These are phyloP conservation scores for Phytophthora idaei DNA, from an alignment of 352 stramenopile genomes.

Conservation along the genomic window DNA sequence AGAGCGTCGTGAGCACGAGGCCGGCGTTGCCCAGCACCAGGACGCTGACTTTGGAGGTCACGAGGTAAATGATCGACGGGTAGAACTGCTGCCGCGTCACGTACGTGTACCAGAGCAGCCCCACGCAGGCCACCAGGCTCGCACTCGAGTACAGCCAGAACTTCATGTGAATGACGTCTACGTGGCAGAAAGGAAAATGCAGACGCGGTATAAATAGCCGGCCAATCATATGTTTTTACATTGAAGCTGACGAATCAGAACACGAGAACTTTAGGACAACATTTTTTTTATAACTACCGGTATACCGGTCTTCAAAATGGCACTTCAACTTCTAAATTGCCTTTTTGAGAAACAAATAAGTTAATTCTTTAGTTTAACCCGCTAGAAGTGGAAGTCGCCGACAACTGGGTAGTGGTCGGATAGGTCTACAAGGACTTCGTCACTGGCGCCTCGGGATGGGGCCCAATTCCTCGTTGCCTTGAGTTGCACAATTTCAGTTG, in stretches of 20 bases:
- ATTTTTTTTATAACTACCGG: neutral
- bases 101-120: conserved; percentile 93
- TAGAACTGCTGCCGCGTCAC: conserved; percentile 97
- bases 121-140: conserved; percentile 83
- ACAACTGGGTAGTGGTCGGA: conserved; percentile 78
- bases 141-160: conserved; percentile 90
- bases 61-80: conserved; percentile 95
- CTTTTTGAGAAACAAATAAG: neutral
- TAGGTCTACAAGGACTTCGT: conserved; percentile 55
- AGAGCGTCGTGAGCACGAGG: conserved; percentile 89
- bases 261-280: too few species aligned
- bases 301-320: neutral
- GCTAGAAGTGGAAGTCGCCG: conserved; percentile 57
- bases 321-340: neutral
- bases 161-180: conserved; percentile 50
- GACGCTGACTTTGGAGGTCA: conserved; percentile 96
- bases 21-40: conserved; percentile 95
- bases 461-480: conserved; percentile 59
- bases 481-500: conserved; percentile 52
- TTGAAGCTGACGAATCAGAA: conserved; percentile 1
- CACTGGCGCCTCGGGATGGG: conserved; percentile 12
- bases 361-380: neutral
- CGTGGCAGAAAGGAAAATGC: conserved; percentile 31
- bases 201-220: conserved; percentile 3
- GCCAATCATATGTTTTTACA: conserved; percentile 26